Base-by-base conservation (phyloP, 352 stramenopile species). In the Phytophthora nicotianae region DNA sequence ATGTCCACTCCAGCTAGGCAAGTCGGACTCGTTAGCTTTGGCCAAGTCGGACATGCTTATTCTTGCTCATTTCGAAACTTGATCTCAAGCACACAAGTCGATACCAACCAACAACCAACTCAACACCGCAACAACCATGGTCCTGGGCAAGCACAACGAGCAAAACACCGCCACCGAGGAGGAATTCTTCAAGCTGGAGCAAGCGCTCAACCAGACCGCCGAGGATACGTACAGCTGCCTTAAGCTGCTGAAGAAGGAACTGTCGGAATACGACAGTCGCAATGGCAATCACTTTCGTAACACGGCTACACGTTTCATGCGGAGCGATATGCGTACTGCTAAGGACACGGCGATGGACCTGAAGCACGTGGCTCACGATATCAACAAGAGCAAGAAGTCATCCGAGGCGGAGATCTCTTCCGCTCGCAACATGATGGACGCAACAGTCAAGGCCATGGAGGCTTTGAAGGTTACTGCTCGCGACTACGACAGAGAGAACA, bases 401-500 rank as follows among this genome's bases (percentile, higher is more conserved):
- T 53, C 52, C 19, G 59, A 73, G 49, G 27, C 59, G 26, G 65
- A 73, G 35, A 37, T 66, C 16, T 27, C 29, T 11, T 62, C 60
- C 4, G 60, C 59, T 17, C 65, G 54, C n/a, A 69, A 73, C 43
- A 62, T 62, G 52, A 66, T 53, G 60, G 27, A 63, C 17, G 42
- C 45, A 2, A 70, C 65, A 43, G 26, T 49, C 8, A 74, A 60
- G 20, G 54, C 61, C 8, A 67, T 74, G 23, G 54, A 56, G 9
- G 27, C n/a, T 1, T 27, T 74, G 27, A 52, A 70, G 37, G 33
- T 35, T 0, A 56, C 65, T 2, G 65, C 60, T 51, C 65, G 50
- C 37, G 67, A 74, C 29, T 74, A 74, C 43, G 65, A 74, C 54
- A 62, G 37, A 41, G 54, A 67, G 32, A 74, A 74, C 41, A 35